Evolutionary conservation across 352 stramenopile genomes (phyloP).

Genomic region (Phytophthora melonis): DNA sequence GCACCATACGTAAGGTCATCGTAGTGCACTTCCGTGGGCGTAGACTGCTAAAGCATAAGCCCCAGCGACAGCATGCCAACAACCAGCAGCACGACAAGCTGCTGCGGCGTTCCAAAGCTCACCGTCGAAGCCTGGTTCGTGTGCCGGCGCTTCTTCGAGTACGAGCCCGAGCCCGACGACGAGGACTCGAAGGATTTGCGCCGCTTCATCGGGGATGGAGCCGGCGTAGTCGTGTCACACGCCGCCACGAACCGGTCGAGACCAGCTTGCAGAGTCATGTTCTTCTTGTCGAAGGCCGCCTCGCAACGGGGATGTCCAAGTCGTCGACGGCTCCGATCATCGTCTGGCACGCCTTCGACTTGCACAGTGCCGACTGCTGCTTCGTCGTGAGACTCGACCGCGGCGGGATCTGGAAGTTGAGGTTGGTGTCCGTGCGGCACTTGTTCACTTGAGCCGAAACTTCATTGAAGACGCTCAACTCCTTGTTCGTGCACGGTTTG

Average conservation of each 20-base stretch:
- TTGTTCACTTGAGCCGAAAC: constrained; percentile 46
- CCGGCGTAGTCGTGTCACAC: constrained; percentile 46
- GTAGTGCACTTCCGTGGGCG: background rate
- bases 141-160: constrained; percentile 27
- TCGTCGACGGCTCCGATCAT: constrained; percentile 71
- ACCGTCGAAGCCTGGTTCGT: constrained; percentile 19
- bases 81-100: constrained; percentile 24
- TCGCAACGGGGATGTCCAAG: constrained; percentile 61
- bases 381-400: constrained; percentile 34
- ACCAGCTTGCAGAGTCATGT: constrained; percentile 60
- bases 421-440: constrained; percentile 48
- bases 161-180: constrained; percentile 27
- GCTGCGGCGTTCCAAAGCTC: constrained; percentile 28
- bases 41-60: constrained; percentile 10
- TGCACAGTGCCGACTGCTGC: constrained; percentile 49
- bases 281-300: constrained; percentile 49
- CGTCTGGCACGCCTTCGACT: constrained; percentile 50
- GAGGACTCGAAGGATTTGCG: constrained; percentile 42
- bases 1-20: background rate
- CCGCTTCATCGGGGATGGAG: constrained; percentile 58
- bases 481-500: constrained; percentile 44
- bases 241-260: constrained; percentile 56
- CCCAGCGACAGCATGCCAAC: constrained; percentile 26
- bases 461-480: constrained; percentile 60
- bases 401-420: constrained; percentile 56